Percentiles rank a stretch among this genome's conserved stretches.
Evolutionary conservation across 228 moss, liverwort and hornwort genomes (phyloP).

Genomic region (Sphagnum magellanicum): DNA sequence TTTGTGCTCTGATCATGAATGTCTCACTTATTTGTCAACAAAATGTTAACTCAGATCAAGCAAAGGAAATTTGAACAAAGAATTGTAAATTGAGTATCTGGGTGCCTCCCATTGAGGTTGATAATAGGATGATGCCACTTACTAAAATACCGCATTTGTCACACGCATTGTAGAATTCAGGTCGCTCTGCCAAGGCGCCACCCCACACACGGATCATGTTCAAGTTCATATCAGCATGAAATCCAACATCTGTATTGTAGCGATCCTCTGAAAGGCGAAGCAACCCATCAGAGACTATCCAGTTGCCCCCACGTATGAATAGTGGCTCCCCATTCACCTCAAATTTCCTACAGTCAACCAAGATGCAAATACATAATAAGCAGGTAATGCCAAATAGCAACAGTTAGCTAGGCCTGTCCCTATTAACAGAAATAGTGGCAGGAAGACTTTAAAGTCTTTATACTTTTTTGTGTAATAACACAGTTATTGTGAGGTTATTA

Average conservation of each 20-base stretch:
- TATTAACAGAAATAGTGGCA: too few species aligned
- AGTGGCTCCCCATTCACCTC: constrained; percentile 76
- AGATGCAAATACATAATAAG: neutral
- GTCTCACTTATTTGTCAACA: neutral
- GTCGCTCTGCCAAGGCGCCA: constrained; percentile 90
- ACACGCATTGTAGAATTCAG: constrained; percentile 78
- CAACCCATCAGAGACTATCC: constrained; percentile 90
- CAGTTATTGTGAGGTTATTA: too few species aligned
- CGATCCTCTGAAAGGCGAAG: constrained; percentile 82
- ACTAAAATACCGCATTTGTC: constrained; percentile 89
- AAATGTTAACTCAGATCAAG: constrained; percentile 6
- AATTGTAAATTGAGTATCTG: neutral
- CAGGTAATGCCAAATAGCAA: neutral
- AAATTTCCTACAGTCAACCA: constrained; percentile 44
- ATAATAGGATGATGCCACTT: neutral
- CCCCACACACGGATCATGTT: constrained; percentile 97
- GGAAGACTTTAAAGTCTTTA: too few species aligned
- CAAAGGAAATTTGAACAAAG: constrained; percentile 1
- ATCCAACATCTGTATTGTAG: constrained; percentile 80
- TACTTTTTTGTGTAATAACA: too few species aligned
- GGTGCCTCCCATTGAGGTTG: too few species aligned
- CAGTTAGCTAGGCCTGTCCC: neutral
- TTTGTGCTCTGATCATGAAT: too few species aligned
- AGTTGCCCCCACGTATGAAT: constrained; percentile 89
- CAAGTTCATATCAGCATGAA: constrained; percentile 95